Percentiles rank a stretch among this genome's conserved stretches.
phyloP scores from a whole-genome alignment of 2,329 filamentous ascomycete species.

The Penicillium sp. region DNA sequence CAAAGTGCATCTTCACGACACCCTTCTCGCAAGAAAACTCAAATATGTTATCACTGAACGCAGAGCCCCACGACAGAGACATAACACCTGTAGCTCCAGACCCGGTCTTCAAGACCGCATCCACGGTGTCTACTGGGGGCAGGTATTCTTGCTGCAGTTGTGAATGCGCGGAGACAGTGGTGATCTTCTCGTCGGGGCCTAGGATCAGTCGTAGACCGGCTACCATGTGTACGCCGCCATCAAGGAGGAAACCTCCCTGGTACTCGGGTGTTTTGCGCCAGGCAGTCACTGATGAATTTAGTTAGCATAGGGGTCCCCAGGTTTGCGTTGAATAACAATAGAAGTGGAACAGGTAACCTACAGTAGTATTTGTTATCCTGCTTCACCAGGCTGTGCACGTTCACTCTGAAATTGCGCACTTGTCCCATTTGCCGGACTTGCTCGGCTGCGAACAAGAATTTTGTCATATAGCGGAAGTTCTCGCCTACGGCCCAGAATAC shows the following conservation, averaged over 20 bases:
- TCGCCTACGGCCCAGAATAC: conserved; percentile 55
- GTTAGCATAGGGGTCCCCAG: neutral
- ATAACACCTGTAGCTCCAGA: conserved; percentile 54
- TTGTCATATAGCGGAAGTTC: conserved; percentile 57
- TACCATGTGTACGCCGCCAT: conserved; percentile 59
- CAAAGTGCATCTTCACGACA: conserved; percentile 46
- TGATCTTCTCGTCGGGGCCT: conserved; percentile 43
- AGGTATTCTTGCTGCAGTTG: conserved; percentile 53
- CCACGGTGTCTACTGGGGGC: conserved; percentile 58
- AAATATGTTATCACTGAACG: conserved; percentile 50
- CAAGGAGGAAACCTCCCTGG: conserved; percentile 61
- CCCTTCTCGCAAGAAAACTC: conserved; percentile 55
- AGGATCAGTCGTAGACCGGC: conserved; percentile 55
- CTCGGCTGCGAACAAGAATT: conserved; percentile 48
- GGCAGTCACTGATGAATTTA: conserved; percentile 30
- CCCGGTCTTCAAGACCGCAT: conserved; percentile 51
- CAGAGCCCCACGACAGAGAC: conserved; percentile 55
- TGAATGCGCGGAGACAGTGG: conserved; percentile 51
- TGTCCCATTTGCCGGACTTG: conserved; percentile 50
- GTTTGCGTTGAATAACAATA: neutral
- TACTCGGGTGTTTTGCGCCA: conserved; percentile 60
- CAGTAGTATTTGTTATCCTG: conserved; percentile 56
- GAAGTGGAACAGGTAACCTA: conserved; percentile 23
- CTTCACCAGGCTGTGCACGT: conserved; percentile 47
- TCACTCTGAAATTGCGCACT: conserved; percentile 52